Evolutionary conservation across 1,284 basidiomycete species (phyloP), one percentile per base, ranked within the genome.

Genomic region (Cryptococcus sp.): DNA sequence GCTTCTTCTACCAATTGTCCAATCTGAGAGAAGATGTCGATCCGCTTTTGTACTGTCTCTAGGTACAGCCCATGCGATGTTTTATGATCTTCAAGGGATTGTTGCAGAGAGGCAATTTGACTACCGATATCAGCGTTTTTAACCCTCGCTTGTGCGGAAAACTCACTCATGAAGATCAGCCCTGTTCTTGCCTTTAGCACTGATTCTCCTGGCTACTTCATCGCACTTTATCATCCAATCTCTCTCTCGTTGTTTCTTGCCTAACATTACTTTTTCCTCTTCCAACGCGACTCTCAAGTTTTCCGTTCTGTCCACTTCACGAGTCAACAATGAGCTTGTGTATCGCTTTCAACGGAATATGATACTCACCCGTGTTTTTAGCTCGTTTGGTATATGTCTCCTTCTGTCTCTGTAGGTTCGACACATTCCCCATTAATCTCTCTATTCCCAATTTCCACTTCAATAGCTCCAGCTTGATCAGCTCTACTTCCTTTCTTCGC

Each of bases 131-230:
- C 7, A 15, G 35, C 5, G 37, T 23, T 15, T 23, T 23, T 2
- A 10, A 41, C 1, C n/a, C 6, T 13, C 23, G n/a, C 14, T 42
- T 23, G 1, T 2, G 23, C 23, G 23, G 2, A 2, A 2, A 23
- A 68, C 71, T 62, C 55, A 75, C 73, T 67, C 71, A 14, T 71
- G 66, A 3, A 75, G 65, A 54, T 73, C 67, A 10, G 55, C 56
- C 44, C 68, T 58, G 3, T 56, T 65, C 57, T 62, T 68, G 8
- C 62, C 63, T 30, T 67, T 55, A 7, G 66, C 62, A 0, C 50
- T 42, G 30, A 75, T 72, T 58, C 58, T 62, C 51, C 55, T 61
- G 1, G 71, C 71, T 5, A 73, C 62, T 46, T 66, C 68, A 56
- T 75, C 71, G 45, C 73, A 75, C 53, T 66, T 63, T 14, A 70